A percentile compares a stretch with the other conserved stretches of the same genome.
Evolutionary conservation across 495 filamentous ascomycete species (phyloP).

Genomic region (Cladorrhinum samala): DNA sequence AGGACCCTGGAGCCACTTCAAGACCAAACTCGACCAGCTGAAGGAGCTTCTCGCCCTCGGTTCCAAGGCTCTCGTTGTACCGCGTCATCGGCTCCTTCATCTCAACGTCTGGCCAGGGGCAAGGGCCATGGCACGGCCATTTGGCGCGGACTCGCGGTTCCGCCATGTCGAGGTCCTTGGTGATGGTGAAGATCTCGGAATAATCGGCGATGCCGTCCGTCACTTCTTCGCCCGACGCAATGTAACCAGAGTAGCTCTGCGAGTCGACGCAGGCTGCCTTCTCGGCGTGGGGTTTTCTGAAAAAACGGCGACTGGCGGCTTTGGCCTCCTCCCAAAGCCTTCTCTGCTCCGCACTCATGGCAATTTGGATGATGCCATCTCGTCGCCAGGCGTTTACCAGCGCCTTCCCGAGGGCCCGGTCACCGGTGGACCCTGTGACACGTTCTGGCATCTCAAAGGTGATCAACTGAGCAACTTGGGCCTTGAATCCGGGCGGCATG

Average conservation of each 20-base stretch:
- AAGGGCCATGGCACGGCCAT: constrained; percentile 43
- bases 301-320: constrained; percentile 33
- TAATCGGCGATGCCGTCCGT: constrained; percentile 43
- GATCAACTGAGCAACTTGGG: constrained; percentile 25
- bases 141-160: constrained; percentile 31
- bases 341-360: constrained; percentile 23
- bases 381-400: constrained; percentile 35
- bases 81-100: constrained; percentile 30
- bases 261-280: constrained; percentile 40
- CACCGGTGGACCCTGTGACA: constrained; percentile 21
- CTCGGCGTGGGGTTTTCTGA: constrained; percentile 22
- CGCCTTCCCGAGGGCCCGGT: constrained; percentile 28
- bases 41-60: constrained; percentile 35
- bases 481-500: constrained; percentile 34
- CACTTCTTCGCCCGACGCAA: constrained; percentile 43
- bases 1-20: constrained; percentile 19
- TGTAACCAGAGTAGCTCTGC: constrained; percentile 41
- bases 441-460: constrained; percentile 31
- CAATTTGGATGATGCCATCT: constrained; percentile 41
- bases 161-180: constrained; percentile 32
- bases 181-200: constrained; percentile 45
- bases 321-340: constrained; percentile 23
- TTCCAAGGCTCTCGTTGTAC: constrained; percentile 28
- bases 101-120: constrained; percentile 36
- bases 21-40: constrained; percentile 34